phyloP scores from a whole-genome alignment of 2,329 filamentous ascomycete genomes.

The Botryosphaeria dothidea region DNA sequence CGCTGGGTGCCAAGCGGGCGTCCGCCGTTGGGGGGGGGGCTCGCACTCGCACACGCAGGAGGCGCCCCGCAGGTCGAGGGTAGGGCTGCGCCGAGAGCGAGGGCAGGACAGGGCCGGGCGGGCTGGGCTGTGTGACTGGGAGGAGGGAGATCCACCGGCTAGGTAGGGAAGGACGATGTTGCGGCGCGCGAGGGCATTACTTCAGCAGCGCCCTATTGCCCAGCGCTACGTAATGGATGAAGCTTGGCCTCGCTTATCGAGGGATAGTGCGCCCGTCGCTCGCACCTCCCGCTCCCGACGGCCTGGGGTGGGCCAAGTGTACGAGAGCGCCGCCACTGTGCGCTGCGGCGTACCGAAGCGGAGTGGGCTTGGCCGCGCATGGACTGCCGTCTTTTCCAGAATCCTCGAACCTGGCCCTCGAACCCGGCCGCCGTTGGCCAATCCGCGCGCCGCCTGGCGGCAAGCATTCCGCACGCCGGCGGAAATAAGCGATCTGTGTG shows the following conservation, averaged over 20 bases:
- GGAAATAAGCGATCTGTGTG: slow-evolving; percentile 18
- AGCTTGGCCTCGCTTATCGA: slow-evolving; percentile 18
- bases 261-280: slow-evolving; percentile 10
- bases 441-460: neutral
- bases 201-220: slow-evolving; percentile 13
- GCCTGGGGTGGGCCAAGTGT: slow-evolving; percentile 11
- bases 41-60: neutral
- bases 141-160: slow-evolving; percentile 5
- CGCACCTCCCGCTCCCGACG: slow-evolving; percentile 11
- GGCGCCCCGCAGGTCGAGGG: slow-evolving; percentile 15
- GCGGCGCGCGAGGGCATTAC: neutral
- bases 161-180: slow-evolving; percentile 14
- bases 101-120: neutral
- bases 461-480: slow-evolving; percentile 1
- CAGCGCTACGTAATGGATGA: slow-evolving; percentile 16
- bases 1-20: neutral
- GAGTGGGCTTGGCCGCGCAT: slow-evolving; percentile 14
- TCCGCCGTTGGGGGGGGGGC: neutral
- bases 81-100: slow-evolving; percentile 17
- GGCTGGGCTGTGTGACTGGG: slow-evolving; percentile 11
- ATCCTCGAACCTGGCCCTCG: slow-evolving; percentile 11
- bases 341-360: no score
- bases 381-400: slow-evolving; percentile 12
- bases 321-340: slow-evolving; percentile 6
- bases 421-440: neutral